A percentile compares a stretch with the other conserved stretches of the same genome.
These are phyloP conservation scores for Raphanus hybrid DNA, from an alignment of 441 rosid genomes.

Conservation along the genomic window DNA sequence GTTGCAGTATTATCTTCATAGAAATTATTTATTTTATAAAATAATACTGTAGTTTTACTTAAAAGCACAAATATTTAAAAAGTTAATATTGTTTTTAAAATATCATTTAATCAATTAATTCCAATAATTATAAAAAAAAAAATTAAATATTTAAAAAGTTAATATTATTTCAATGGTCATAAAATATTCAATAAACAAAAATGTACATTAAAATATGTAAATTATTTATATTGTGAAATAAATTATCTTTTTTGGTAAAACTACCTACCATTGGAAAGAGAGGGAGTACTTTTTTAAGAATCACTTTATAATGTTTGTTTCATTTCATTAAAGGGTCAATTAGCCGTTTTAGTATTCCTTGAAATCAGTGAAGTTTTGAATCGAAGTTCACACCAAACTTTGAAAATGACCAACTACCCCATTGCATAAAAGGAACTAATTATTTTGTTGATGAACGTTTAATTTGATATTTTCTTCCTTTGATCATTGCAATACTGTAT, in stretches of 20 bases:
- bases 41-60: too few species aligned
- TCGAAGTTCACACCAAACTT: slow-evolving; percentile 37
- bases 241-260: too few species aligned
- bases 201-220: too few species aligned
- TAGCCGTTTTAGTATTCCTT: slow-evolving; percentile 36
- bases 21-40: background rate
- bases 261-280: too few species aligned
- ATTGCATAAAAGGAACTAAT: background rate
- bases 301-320: background rate
- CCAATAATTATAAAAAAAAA: too few species aligned
- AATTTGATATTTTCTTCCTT: background rate
- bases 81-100: too few species aligned
- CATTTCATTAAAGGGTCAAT: slow-evolving; percentile 17
- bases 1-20: background rate
- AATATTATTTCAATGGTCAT: too few species aligned
- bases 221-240: too few species aligned
- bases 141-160: too few species aligned
- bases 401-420: slow-evolving; percentile 42
- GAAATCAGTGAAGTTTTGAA: slow-evolving; percentile 12
- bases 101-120: too few species aligned
- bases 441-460: background rate
- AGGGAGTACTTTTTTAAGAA: background rate
- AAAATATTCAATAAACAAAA: too few species aligned
- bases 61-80: too few species aligned
- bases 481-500: background rate